Evolutionary conservation across 2,329 filamentous ascomycete species (phyloP), one percentile per base, ranked within the genome.

Genomic region (Beauveria rudraprayagi): DNA sequence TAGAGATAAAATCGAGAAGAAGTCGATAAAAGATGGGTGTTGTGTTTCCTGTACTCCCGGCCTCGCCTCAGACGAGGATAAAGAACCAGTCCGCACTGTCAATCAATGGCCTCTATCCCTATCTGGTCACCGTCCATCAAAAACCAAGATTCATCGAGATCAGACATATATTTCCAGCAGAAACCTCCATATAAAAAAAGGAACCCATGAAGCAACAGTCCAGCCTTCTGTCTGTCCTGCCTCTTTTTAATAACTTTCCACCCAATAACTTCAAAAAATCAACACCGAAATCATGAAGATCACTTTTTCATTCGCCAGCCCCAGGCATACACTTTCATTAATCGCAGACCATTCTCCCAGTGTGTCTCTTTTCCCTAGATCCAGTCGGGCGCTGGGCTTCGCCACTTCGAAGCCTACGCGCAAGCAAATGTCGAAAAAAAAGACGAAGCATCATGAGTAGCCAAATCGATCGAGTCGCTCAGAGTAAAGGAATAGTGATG

Each of bases 91-190:
- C 22, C 22, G 14, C 19, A 34, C 41, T 17, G 6, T 48, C 19
- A 34, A 28, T 30, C 37, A 44, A 24, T 3, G 34, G 43, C 26
- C 26, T 22, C 24, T 37, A n/a, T 28, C 46, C n/a, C 34, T 44
- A 41, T 43, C 22, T 16, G 17, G 37, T 22, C 16, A 19, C 14
- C 30, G 5, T 14, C 43, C 43, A n/a, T 40, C 30, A 9, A 19
- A 56, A 56, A 19, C 43, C 44, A 40, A 46, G 17, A 56, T 16
- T 40, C 22, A 19, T 43, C 37, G 7, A 48, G 24, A n/a, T 41
- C 26, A 57, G 26, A 48, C 55, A 47, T 57, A 57, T 16, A 57
- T 48, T 37, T 57, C 54, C 55, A 57, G 19, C 37, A 17, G 19
- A 57, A 19, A 16, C 44, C 19, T 26, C 28, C 55, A 26, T 40